Percentiles rank a stretch among this genome's conserved stretches.
Conservation (phyloP, 2,329 filamentous ascomycete genomes). For the Colletotrichum euphorbiae region DNA sequence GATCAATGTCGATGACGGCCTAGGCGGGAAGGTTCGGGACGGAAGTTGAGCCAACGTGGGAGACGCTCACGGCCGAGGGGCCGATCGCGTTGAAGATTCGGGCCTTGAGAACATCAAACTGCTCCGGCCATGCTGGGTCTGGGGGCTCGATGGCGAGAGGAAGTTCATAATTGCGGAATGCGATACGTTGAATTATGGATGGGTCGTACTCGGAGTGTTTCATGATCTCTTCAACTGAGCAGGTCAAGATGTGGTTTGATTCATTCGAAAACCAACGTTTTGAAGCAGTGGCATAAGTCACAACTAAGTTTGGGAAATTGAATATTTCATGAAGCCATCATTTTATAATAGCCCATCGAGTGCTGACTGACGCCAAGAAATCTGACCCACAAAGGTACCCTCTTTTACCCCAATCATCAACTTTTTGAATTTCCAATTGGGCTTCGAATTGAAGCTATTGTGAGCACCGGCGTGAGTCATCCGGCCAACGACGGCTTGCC, state of each 20-base stretch:
- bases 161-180: constrained; percentile 42
- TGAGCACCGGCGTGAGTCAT: constrained; percentile 34
- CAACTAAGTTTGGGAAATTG: too few relatives aligned
- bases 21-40: constrained; percentile 63
- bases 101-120: constrained; percentile 47
- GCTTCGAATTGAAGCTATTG: fast-evolving
- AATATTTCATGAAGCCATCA: too few relatives aligned
- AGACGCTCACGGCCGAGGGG: constrained; percentile 49
- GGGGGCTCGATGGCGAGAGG: constrained; percentile 50
- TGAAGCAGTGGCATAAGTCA: too few relatives aligned
- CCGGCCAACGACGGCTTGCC: not conserved
- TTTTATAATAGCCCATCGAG: too few relatives aligned
- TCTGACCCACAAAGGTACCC: too few relatives aligned
- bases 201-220: constrained; percentile 44
- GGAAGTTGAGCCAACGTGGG: constrained; percentile 64
- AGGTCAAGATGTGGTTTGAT: constrained; percentile 8
- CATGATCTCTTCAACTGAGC: constrained; percentile 44
- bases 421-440: too few relatives aligned
- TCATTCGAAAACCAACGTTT: too few relatives aligned
- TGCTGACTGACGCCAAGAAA: too few relatives aligned
- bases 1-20: constrained; percentile 64
- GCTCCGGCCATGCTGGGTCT: constrained; percentile 51
- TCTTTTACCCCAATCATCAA: too few relatives aligned
- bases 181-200: constrained; percentile 43
- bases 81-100: constrained; percentile 52